Conservation (phyloP, 208 protist species). For the Novymonas esmeraldas region DNA sequence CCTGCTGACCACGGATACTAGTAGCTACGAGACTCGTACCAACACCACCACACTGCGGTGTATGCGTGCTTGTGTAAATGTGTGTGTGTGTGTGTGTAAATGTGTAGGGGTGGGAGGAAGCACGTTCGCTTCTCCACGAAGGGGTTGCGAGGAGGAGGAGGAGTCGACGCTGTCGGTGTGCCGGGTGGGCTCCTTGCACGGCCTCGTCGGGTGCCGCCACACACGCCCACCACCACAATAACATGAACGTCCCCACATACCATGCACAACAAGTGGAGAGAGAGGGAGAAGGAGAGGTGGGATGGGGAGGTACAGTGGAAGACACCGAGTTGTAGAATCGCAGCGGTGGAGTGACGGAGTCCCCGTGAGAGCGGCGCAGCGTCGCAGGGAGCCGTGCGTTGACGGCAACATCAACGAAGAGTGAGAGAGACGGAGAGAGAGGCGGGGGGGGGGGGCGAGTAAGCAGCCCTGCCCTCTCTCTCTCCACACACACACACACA, state of each 20-base stretch:
- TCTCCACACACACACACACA: background rate
- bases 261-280: conserved; percentile 7
- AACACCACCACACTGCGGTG: too few relatives aligned
- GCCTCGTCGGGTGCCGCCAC: too few relatives aligned
- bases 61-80: background rate
- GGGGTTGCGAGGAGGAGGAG: background rate
- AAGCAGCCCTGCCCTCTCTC: background rate
- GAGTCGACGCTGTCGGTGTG: background rate
- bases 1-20: too few relatives aligned
- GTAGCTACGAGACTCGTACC: too few relatives aligned
- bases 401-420: conserved; percentile 1
- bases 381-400: background rate
- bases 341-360: background rate
- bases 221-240: too few relatives aligned
- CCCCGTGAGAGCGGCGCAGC: background rate
- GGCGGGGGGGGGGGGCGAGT: background rate
- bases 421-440: background rate
- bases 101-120: conserved; percentile 5
- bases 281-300: background rate
- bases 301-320: background rate
- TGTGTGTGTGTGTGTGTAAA: conserved; percentile 1
- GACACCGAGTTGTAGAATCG: too few relatives aligned
- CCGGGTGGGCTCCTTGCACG: background rate
- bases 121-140: too few relatives aligned
- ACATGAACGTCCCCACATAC: too few relatives aligned